A percentile compares a stretch with the other conserved stretches of the same genome.
Evolutionary conservation across 75 land plant species (phyloP).

Genomic region (Cupressus sempervirens): DNA sequence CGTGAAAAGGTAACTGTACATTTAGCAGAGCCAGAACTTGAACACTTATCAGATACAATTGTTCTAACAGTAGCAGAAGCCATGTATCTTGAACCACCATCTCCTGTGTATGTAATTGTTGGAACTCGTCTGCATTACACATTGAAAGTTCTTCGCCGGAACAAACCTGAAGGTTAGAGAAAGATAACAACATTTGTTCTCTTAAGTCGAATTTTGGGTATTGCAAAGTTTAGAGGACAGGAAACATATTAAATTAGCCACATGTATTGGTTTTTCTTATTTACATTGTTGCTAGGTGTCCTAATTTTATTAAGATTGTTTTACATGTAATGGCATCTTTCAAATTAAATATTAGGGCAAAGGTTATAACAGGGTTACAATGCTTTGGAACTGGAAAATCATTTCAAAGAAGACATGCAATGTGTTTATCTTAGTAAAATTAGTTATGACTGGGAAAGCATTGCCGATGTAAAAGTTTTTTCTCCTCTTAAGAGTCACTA

Average conservation of each 20-base stretch:
- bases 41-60: conserved; percentile 63
- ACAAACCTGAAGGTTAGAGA: conserved; percentile 57
- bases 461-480: background rate
- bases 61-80: conserved; percentile 94
- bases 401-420: background rate
- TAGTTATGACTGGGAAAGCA: background rate
- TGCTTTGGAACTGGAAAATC: background rate
- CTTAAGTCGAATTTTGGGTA: background rate
- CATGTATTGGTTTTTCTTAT: background rate
- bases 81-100: conserved; percentile 89
- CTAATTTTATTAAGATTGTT: background rate
- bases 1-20: conserved; percentile 79
- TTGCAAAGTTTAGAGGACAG: background rate
- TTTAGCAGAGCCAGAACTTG: conserved; percentile 59
- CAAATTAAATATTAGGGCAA: background rate
- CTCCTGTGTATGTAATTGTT: conserved; percentile 80
- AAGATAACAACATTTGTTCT: background rate
- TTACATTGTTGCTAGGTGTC: background rate
- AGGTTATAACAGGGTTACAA: background rate
- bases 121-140: conserved; percentile 61
- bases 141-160: conserved; percentile 72
- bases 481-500: too few species aligned
- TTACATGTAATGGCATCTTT: background rate
- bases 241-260: background rate
- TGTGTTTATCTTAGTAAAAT: background rate